Percentiles rank a stretch among this genome's conserved stretches.
These are phyloP conservation scores for Bruguiera parviflora DNA, from an alignment of 345 rosid species.

Conservation along the genomic window DNA sequence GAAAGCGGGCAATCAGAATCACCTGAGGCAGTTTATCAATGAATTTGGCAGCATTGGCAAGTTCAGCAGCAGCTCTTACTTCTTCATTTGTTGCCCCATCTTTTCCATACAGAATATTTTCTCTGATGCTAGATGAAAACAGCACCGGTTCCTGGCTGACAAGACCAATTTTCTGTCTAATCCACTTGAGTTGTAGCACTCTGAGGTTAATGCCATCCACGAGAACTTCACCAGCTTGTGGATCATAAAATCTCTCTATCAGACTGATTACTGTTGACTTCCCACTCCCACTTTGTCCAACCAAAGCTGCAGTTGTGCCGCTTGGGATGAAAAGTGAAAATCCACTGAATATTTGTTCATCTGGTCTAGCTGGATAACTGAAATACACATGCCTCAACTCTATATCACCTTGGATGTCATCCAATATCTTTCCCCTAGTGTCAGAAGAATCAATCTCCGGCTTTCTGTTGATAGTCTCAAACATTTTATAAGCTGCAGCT, in stretches of 20 bases:
- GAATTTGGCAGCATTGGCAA: constrained; percentile 36
- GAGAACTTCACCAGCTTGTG: constrained; percentile 42
- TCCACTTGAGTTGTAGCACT: constrained; percentile 45
- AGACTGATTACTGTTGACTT: constrained; percentile 43
- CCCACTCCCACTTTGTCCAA: constrained; percentile 62
- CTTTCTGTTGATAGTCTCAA: constrained; percentile 39
- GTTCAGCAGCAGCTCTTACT: constrained; percentile 31
- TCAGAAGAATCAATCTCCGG: constrained; percentile 46
- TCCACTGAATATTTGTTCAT: constrained; percentile 35
- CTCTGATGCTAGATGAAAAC: constrained; percentile 42
- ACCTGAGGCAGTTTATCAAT: constrained; percentile 29
- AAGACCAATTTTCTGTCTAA: constrained; percentile 42
- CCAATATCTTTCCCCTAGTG: constrained; percentile 32
- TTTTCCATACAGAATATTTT: constrained; percentile 43
- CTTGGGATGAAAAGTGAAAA: constrained; percentile 41
- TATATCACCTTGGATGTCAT: constrained; percentile 42
- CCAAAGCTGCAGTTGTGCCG: constrained; percentile 41
- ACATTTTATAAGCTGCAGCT: constrained; percentile 39
- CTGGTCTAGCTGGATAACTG: constrained; percentile 49
- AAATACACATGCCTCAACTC: constrained; percentile 42
- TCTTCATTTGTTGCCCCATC: constrained; percentile 33
- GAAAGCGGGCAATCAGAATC: background rate
- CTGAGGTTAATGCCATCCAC: constrained; percentile 41
- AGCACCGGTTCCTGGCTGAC: constrained; percentile 52
- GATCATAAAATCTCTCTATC: constrained; percentile 47